Evolutionary conservation across 2,329 filamentous ascomycete species (phyloP).

Genomic region (Colletotrichum sp.): DNA sequence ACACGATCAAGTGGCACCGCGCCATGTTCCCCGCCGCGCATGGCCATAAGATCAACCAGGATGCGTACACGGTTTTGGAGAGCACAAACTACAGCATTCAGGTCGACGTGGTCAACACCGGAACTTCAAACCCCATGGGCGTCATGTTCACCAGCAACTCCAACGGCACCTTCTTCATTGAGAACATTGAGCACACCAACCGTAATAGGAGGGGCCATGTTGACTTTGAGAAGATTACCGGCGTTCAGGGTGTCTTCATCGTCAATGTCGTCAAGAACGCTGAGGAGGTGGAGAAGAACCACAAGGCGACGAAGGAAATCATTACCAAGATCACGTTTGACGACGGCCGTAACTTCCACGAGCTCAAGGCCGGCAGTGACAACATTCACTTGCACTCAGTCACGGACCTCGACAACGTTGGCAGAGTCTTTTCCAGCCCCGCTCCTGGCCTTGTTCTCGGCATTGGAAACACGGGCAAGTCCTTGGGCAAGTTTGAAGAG

Average conservation of each 20-base stretch:
- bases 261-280: slow-evolving; percentile 91
- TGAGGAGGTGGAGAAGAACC: slow-evolving; percentile 68
- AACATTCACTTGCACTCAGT: slow-evolving; percentile 90
- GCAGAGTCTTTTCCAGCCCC: slow-evolving; percentile 89
- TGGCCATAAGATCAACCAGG: slow-evolving; percentile 70
- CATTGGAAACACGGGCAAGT: slow-evolving; percentile 85
- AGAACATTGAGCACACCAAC: slow-evolving; percentile 92
- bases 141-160: slow-evolving; percentile 95
- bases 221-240: slow-evolving; percentile 93
- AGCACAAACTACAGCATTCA: slow-evolving; percentile 98
- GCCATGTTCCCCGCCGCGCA: slow-evolving; percentile 88
- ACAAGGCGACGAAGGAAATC: slow-evolving; percentile 66
- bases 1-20: slow-evolving; percentile 86
- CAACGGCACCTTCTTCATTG: slow-evolving; percentile 94
- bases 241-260: slow-evolving; percentile 90
- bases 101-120: slow-evolving; percentile 83
- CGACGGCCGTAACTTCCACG: slow-evolving; percentile 85
- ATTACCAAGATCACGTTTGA: slow-evolving; percentile 91
- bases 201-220: slow-evolving; percentile 77
- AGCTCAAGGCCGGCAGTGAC: slow-evolving; percentile 70
- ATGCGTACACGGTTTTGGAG: slow-evolving; percentile 92
- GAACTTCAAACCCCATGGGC: slow-evolving; percentile 75
- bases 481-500: slow-evolving; percentile 72
- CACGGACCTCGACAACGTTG: slow-evolving; percentile 81
- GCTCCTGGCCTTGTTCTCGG: slow-evolving; percentile 95